Conservation (phyloP, 192 early-diverging fungal species). For the Coemansia sp. region DNA sequence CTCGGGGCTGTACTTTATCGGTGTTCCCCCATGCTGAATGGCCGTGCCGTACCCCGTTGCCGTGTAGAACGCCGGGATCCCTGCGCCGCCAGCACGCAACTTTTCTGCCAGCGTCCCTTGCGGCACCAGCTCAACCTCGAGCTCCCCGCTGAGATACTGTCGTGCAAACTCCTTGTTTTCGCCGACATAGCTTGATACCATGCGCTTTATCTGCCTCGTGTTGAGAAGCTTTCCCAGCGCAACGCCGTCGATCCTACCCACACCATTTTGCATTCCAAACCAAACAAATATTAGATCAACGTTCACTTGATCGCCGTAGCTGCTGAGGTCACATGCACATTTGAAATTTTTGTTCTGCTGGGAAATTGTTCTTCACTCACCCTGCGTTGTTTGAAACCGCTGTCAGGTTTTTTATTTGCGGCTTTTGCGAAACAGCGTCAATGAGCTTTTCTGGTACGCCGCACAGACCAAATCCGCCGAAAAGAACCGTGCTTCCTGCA, state of each 20-base stretch:
- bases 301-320: neutral
- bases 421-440: slow-evolving; percentile 23
- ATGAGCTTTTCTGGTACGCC: slow-evolving; percentile 76
- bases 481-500: slow-evolving; percentile 62
- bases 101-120: slow-evolving; percentile 74
- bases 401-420: slow-evolving; percentile 27
- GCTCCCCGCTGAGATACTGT: slow-evolving; percentile 71
- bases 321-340: neutral
- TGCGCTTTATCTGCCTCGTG: slow-evolving; percentile 67
- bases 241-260: slow-evolving; percentile 57
- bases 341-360: neutral
- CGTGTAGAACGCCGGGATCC: slow-evolving; percentile 70
- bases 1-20: slow-evolving; percentile 64
- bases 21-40: slow-evolving; percentile 65
- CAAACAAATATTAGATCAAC: neutral
- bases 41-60: slow-evolving; percentile 67
- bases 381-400: slow-evolving; percentile 62
- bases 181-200: slow-evolving; percentile 71
- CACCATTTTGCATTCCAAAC: neutral
- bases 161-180: slow-evolving; percentile 76
- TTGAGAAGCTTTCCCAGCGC: slow-evolving; percentile 65
- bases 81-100: slow-evolving; percentile 71
- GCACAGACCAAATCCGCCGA: slow-evolving; percentile 74
- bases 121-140: slow-evolving; percentile 71
- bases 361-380: slow-evolving; percentile 16